A percentile compares a stretch with the other conserved stretches of the same genome.
phyloP scores from a whole-genome alignment of 495 filamentous ascomycete genomes.

The Podospora pseudoanserina region DNA sequence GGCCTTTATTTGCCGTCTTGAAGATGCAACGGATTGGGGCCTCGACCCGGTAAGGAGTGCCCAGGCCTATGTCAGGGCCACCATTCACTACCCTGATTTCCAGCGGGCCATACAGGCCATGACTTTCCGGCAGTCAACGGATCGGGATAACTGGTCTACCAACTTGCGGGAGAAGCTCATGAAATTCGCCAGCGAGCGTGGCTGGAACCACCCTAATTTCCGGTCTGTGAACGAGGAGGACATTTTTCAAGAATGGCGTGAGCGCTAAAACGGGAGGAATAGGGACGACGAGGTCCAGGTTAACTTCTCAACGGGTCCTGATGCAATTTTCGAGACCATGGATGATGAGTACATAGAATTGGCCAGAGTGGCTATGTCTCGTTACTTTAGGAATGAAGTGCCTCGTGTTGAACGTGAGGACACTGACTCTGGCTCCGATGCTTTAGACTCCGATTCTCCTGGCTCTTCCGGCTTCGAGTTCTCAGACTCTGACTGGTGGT shows the following conservation, averaged over 20 bases:
- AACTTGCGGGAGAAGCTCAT: neutral
- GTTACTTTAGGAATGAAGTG: neutral
- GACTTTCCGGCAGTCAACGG: neutral
- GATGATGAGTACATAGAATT: neutral
- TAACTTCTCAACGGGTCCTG: neutral
- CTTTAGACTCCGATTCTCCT: too few species aligned
- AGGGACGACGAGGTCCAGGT: neutral
- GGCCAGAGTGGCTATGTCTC: neutral
- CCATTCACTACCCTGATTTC: neutral
- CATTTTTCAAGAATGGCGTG: neutral
- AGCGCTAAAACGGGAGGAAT: neutral
- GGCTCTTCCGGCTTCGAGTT: too few species aligned
- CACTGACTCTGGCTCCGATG: neutral
- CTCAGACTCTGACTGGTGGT: too few species aligned
- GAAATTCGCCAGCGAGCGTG: neutral
- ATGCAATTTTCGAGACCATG: neutral
- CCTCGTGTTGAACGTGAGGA: neutral
- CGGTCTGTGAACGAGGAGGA: too few species aligned
- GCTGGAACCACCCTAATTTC: neutral
- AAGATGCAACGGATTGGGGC: too few species aligned
- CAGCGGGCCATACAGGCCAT: too few species aligned
- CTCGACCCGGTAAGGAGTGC: neutral
- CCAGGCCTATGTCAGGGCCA: neutral
- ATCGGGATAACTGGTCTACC: neutral
- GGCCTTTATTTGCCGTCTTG: too few species aligned